These are phyloP conservation scores for Starmerella potacharoeniae DNA, from an alignment of 805 yeast genomes.

Conservation along the genomic window DNA sequence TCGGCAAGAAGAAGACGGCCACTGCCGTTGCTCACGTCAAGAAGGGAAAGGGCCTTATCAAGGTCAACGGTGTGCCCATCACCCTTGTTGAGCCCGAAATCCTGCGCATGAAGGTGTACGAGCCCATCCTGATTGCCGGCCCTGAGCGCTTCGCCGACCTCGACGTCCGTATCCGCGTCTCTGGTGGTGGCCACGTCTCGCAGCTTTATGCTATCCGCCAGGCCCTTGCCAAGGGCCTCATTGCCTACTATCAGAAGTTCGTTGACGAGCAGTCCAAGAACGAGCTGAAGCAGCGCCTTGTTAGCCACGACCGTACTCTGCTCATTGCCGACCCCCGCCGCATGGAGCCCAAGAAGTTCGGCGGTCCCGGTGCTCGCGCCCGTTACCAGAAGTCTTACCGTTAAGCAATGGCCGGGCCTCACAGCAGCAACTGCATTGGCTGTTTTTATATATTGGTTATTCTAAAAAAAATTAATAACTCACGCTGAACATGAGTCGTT, in stretches of 20 bases:
- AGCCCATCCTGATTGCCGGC: constrained; percentile 96
- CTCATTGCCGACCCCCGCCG: constrained; percentile 99
- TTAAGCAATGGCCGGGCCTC: constrained; percentile 38
- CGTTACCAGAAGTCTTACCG: constrained; percentile 99
- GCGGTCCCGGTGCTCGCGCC: constrained; percentile 99
- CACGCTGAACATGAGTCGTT: background rate
- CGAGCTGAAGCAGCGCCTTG: constrained; percentile 96
- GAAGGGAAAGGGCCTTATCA: constrained; percentile 98
- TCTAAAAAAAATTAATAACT: constrained; percentile 5
- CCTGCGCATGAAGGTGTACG: constrained; percentile 98
- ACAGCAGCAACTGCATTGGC: background rate
- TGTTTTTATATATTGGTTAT: constrained; percentile 11
- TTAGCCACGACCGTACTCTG: constrained; percentile 97
- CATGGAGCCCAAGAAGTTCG: constrained; percentile 99
- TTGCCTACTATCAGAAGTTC: constrained; percentile 98
- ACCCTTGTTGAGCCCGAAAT: constrained; percentile 98
- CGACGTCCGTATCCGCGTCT: constrained; percentile 97
- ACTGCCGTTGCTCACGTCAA: constrained; percentile 99
- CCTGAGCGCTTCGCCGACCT: constrained; percentile 96
- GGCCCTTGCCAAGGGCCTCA: constrained; percentile 98
- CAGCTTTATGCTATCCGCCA: constrained; percentile 99
- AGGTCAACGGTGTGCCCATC: constrained; percentile 99
- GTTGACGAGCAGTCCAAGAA: constrained; percentile 99
- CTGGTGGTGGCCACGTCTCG: constrained; percentile 99
- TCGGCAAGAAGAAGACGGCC: constrained; percentile 99